A percentile compares a stretch with the other conserved stretches of the same genome.
Conservation (phyloP, 2,329 filamentous ascomycete species). For the Calonectria leucothoes region DNA sequence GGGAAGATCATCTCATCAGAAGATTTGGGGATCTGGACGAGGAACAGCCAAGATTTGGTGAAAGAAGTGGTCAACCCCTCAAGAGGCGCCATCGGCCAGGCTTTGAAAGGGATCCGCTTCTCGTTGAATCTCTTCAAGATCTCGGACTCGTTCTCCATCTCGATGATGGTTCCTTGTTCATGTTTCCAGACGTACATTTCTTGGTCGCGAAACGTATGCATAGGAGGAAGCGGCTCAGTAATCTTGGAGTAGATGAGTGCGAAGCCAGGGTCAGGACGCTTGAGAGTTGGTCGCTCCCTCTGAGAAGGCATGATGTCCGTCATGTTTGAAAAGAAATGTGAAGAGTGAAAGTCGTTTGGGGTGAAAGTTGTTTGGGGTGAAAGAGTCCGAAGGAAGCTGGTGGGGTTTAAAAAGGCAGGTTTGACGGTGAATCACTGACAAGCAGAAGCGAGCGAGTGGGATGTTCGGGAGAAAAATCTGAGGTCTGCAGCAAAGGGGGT, state of each 20-base stretch:
- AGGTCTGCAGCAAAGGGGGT: neutral
- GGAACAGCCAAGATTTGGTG: constrained; percentile 46
- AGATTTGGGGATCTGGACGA: constrained; percentile 40
- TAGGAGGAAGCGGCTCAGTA: constrained; percentile 19
- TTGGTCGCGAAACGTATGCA: constrained; percentile 33
- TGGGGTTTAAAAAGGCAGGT: neutral
- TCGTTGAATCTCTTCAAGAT: constrained; percentile 43
- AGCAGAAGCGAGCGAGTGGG: neutral
- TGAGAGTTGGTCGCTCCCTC: constrained; percentile 16
- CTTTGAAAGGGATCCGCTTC: constrained; percentile 26
- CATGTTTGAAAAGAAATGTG: neutral
- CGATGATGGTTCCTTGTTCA: constrained; percentile 48
- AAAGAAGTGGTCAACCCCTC: constrained; percentile 44
- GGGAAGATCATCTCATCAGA: constrained; percentile 41
- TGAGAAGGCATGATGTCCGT: neutral
- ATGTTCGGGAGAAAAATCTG: neutral
- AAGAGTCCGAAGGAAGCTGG: neutral
- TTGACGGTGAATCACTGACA: neutral
- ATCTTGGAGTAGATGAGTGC: constrained; percentile 16
- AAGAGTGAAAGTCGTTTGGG: neutral
- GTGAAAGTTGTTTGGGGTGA: neutral
- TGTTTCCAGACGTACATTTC: constrained; percentile 43
- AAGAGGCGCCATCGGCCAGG: constrained; percentile 48
- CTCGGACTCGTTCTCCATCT: constrained; percentile 47
- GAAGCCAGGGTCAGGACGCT: neutral